Base-by-base conservation (phyloP, 1,284 basidiomycete species). In the Vanrija sp. region DNA sequence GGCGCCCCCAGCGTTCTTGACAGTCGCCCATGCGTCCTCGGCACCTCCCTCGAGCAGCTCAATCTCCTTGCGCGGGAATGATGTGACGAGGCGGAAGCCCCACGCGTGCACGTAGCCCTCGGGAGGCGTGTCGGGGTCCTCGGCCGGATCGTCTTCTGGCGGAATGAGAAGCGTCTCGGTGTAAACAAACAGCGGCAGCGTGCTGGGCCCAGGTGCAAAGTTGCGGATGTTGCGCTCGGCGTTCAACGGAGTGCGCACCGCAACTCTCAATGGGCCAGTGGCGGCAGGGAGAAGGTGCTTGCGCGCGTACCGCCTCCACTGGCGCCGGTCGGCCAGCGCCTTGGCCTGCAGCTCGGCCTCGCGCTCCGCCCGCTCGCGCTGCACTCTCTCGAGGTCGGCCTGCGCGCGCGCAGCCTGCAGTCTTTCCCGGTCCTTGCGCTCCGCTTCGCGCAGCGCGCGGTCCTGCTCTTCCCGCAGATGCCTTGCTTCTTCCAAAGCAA, bases 401-500 rank as follows among this genome's bases (percentile, higher is more conserved):
- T 63, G 63, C 25, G 67, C 55, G 5, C 65, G 53, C 8, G 61
- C 58, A 8, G 57, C 57, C 10, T 63, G 50, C 25, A 71, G 52
- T 48, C 63, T 64, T 65, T 87, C 88, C 16, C 82, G 79, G 69
- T 96, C 92, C n/a, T 82, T 76, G 38, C 79, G 73, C 8, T 83
- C 85, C 0, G 85, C 81, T 45, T 85, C 84, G 43, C 78, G 79
- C 73, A 89, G 90, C 1, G 88, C 89, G 2, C 82, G 80, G 65
- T 96, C 92, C 66, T 94, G 91, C 64, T 91, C 87, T 19, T 85
- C 87, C 8, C 91, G 81, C 19, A 93, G 68, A 18, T 80, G 77
- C 1, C 91, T 81, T 18, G 89, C 86, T 21, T 83, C 82, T 46
- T 86, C 84, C 3, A 85, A 79, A 71, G 76, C 66, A 4, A 71